A percentile compares a stretch with the other conserved stretches of the same genome.
phyloP scores from a whole-genome alignment of 305 asterid genomes.

The Solanum hybrid region DNA sequence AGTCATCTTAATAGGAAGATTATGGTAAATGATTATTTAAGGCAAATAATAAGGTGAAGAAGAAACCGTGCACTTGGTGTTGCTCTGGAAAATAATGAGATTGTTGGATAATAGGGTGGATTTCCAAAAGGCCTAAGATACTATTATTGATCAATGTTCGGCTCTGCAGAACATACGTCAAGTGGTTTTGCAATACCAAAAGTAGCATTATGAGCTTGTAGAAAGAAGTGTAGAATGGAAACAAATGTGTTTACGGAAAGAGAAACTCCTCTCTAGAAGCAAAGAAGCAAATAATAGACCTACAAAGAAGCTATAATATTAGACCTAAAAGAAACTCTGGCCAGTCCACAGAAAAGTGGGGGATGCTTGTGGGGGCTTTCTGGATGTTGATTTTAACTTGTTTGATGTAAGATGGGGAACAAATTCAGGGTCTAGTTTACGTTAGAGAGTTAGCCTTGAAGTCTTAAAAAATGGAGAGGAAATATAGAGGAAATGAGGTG shows the following conservation, averaged over 20 bases:
- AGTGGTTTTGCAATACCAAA: constrained; percentile 88
- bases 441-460: background rate
- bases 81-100: constrained; percentile 88
- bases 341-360: background rate
- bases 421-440: background rate
- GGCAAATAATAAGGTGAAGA: background rate
- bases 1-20: background rate
- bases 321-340: background rate
- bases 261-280: background rate
- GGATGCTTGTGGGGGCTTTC: background rate
- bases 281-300: background rate
- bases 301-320: background rate
- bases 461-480: background rate
- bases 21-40: background rate
- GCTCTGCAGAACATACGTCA: constrained; percentile 89
- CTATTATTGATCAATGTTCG: constrained; percentile 77
- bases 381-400: background rate
- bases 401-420: background rate
- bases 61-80: constrained; percentile 46
- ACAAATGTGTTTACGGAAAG: background rate
- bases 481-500: background rate
- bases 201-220: constrained; percentile 87
- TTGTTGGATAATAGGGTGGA: constrained; percentile 90
- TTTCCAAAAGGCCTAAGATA: constrained; percentile 86
- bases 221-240: constrained; percentile 63